These are phyloP conservation scores for Cryptococcus sp. DNA, from an alignment of 1,284 basidiomycete genomes.

Conservation along the genomic window DNA sequence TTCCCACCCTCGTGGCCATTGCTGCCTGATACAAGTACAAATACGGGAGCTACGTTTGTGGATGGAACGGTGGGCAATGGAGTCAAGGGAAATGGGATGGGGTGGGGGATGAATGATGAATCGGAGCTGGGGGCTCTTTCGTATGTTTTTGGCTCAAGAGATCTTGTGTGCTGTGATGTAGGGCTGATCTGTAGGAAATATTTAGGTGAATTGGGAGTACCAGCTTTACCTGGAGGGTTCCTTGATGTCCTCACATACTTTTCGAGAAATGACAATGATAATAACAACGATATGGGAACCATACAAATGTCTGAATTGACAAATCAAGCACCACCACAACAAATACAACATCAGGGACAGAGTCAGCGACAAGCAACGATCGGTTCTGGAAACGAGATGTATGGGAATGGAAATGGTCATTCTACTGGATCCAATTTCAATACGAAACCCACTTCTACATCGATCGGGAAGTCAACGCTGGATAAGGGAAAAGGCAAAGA, in stretches of 20 bases:
- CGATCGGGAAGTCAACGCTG: background rate
- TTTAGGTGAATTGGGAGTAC: constrained; percentile 43
- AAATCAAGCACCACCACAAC: background rate
- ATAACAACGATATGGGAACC: constrained; percentile 5
- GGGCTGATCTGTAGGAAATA: constrained; percentile 32
- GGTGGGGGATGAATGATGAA: constrained; percentile 20
- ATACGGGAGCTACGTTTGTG: background rate
- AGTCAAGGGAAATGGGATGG: background rate
- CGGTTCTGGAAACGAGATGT: background rate
- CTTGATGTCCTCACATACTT: constrained; percentile 37
- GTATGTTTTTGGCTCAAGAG: constrained; percentile 12
- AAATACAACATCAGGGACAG: no score
- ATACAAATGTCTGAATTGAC: background rate
- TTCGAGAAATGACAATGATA: constrained; percentile 11
- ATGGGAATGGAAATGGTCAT: background rate
- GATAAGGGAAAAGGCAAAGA: constrained; percentile 27
- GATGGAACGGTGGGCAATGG: background rate
- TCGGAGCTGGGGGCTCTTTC: constrained; percentile 33
- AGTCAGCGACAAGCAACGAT: background rate
- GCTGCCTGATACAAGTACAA: constrained; percentile 23
- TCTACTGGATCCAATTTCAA: background rate
- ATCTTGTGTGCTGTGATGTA: background rate
- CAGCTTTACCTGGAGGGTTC: constrained; percentile 41
- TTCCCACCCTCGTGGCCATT: constrained; percentile 38
- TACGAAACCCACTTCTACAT: background rate